These are phyloP conservation scores for Epichloe scottii DNA, from an alignment of 2,329 filamentous ascomycete species.

Conservation along the genomic window DNA sequence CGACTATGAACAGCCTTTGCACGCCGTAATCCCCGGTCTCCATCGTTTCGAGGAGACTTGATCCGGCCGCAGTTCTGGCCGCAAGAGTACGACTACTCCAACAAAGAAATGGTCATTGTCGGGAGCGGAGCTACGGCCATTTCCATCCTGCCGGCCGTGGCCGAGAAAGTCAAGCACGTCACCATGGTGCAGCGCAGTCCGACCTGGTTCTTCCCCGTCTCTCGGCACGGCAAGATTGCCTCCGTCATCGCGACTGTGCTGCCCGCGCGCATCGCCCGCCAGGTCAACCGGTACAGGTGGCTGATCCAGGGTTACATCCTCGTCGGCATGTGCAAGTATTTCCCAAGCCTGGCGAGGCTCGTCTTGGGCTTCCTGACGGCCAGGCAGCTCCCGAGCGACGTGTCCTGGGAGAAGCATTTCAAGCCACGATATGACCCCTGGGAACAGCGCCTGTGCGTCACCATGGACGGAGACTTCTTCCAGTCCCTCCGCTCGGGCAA, in stretches of 20 bases:
- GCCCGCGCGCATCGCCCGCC: constrained; percentile 28
- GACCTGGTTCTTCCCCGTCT: constrained; percentile 43
- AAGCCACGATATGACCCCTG: constrained; percentile 43
- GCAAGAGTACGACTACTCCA: constrained; percentile 47
- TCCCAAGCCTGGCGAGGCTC: constrained; percentile 31
- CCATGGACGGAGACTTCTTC: constrained; percentile 33
- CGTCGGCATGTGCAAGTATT: constrained; percentile 34
- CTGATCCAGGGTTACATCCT: constrained; percentile 28
- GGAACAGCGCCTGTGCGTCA: constrained; percentile 58
- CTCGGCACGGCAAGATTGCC: constrained; percentile 26
- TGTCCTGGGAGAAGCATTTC: constrained; percentile 41
- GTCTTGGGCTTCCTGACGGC: constrained; percentile 29
- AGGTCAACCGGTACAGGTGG: constrained; percentile 34
- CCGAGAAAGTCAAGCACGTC: constrained; percentile 42
- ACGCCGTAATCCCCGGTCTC: constrained; percentile 34
- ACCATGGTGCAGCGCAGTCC: constrained; percentile 62
- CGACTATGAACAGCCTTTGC: constrained; percentile 49
- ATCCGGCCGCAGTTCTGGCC: constrained; percentile 69
- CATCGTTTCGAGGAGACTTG: constrained; percentile 25
- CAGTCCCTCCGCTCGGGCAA: constrained; percentile 24
- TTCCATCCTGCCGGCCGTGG: constrained; percentile 49
- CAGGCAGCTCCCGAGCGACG: constrained; percentile 33
- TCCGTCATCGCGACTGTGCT: constrained; percentile 26
- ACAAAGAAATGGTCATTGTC: constrained; percentile 53
- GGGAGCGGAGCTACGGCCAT: constrained; percentile 57